Conservation (phyloP, 805 yeast genomes). For the Metschnikowia rubicola region DNA sequence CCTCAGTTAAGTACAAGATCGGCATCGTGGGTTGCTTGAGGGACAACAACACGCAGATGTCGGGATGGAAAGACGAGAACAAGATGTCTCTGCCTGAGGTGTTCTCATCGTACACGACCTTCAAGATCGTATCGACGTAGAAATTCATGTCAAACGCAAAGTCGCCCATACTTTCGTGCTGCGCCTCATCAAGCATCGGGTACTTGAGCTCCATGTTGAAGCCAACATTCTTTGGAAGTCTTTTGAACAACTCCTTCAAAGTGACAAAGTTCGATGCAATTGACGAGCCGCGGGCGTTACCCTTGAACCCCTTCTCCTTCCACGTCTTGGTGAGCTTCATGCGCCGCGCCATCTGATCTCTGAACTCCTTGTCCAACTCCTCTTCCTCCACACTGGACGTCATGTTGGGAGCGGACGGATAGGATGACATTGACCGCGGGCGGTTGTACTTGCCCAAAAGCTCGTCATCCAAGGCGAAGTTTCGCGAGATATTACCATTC, state of each 20-base stretch:
- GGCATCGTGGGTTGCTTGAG: slow-evolving; percentile 94
- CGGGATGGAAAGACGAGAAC: slow-evolving; percentile 93
- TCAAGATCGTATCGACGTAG: slow-evolving; percentile 84
- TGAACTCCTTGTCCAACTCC: slow-evolving; percentile 36
- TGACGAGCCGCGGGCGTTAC: slow-evolving; percentile 84
- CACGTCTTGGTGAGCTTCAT: slow-evolving; percentile 87
- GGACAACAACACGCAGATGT: slow-evolving; percentile 78
- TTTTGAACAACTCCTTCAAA: slow-evolving; percentile 74
- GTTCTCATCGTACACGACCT: slow-evolving; percentile 70
- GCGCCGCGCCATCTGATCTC: slow-evolving; percentile 47
- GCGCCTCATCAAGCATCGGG: slow-evolving; percentile 93
- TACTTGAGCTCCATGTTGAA: slow-evolving; percentile 93
- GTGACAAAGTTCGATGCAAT: slow-evolving; percentile 93
- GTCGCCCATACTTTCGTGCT: slow-evolving; percentile 83
- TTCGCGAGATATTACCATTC: slow-evolving; percentile 17
- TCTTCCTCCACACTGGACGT: slow-evolving; percentile 24
- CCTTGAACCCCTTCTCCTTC: slow-evolving; percentile 83
- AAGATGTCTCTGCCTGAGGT: slow-evolving; percentile 79
- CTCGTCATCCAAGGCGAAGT: slow-evolving; percentile 36
- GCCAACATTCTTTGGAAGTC: slow-evolving; percentile 79
- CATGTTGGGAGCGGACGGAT: slow-evolving; percentile 33
- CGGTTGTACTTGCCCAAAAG: slow-evolving; percentile 29
- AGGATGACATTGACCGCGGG: slow-evolving; percentile 40
- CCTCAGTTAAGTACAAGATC: slow-evolving; percentile 82
- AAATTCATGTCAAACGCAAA: slow-evolving; percentile 77